Evolutionary conservation across 345 rosid genomes (phyloP), one percentile per base, ranked within the genome.

Genomic region (Odontarrhena argentea): DNA sequence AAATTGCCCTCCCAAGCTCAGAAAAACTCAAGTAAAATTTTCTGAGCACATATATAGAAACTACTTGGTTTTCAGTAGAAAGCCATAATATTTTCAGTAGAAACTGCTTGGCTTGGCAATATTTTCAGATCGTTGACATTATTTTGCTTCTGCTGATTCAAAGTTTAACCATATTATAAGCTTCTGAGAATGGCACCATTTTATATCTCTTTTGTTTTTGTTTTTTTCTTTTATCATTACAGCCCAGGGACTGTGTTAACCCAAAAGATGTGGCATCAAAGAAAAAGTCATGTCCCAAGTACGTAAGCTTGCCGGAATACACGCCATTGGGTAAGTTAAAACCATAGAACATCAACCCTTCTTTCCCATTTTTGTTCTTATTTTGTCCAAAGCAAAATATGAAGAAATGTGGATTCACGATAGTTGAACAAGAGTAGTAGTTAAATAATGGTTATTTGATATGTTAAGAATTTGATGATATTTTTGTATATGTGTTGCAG

Each of bases 191-290:
- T 57, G 25, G 8, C 69, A 47, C 8, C 18, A 12, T 9, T 65
- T 67, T 70, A 58, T 81, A 65, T 77, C n/a, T 30, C 14, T 49
- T 11, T 32, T 6, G 3, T 26, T n/a, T 44, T 0, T 54, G 6
- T 26, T 61, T 10, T 44, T 22, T 2, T 18, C 6, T 9, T 12
- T 44, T 53, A 41, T 71, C 49, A 53, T 66, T 62, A 40, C 92
- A 92, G 96, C 91, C 85, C 34, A 87, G 93, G 67, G 88, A 89
- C 44, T 92, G 98, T 70, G 73, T 69, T 22, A 60, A 44, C 58
- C 57, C 77, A 42, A 74, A 71, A 58, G 59, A 48, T 8, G 10
- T 67, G 65, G 70, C 72, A 3, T 78, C 81, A 8, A 81, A 56
- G 11, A 81, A 59, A 56, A 81, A 83, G 43, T 82, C 94, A 22